Base-by-base conservation (phyloP, 2,329 filamentous ascomycete genomes). In the Arachnopeziza araneosa region DNA sequence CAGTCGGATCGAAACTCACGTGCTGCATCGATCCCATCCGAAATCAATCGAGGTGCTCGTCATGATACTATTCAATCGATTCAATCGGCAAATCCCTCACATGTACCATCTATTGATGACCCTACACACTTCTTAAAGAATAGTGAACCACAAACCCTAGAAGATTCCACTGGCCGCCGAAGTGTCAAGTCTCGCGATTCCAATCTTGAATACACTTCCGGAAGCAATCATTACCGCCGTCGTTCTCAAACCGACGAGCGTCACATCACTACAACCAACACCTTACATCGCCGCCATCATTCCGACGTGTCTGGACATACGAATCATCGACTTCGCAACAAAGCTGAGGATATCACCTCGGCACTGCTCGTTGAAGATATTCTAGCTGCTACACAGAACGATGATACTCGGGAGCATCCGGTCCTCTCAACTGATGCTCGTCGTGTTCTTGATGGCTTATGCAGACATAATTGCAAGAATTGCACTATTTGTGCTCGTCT, bases 401-500 rank as follows among this genome's bases (percentile, higher is more conserved):
- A 51, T 22, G 22, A 23, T 21, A 72, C 54, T 73, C 73, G 9
- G 50, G 48, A 30, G 6, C 76, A 78, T 63, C 77, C 78, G n/a
- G 74, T 75, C 1, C 76, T 85, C 14, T 83, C 82, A 12, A 73
- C 71, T 50, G 77, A 80, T 59, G 82, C 82, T 56, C 79, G 78
- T 49, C 78, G 76, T 58, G 77, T 85, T 44, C 75, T 85, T 21
- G 79, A 84, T 60, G 73, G 73, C 52, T 75, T 85, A 24, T 83
- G 80, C 66, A 76, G 79, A 58, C 83, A 85, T 67, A 79, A 79
- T 60, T 81, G 79, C 64, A 73, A 75, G 58, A 84, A 85, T 72
- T 86, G 83, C 71, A 79, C 78, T 50, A 78, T 85, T 19, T 86
- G 83, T 73, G 76, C 75, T 32, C 80, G 83, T 30, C 82, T 85